Evolutionary conservation across 805 yeast genomes (phyloP), one percentile per base, ranked within the genome.

Genomic region (Kluyveromyces lactis): DNA sequence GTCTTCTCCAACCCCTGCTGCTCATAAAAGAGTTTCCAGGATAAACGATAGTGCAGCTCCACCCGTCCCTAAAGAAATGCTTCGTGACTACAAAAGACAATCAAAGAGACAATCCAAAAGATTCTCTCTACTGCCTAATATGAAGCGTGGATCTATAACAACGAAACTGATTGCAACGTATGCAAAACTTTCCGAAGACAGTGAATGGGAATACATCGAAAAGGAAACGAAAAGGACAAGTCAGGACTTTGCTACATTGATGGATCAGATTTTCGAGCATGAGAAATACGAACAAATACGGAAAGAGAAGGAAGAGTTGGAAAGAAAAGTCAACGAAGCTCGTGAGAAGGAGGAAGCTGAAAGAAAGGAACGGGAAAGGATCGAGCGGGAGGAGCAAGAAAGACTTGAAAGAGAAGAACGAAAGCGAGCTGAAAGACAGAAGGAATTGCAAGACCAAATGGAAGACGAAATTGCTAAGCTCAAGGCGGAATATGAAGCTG

Each of bases 211-310:
- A 50, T 73, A 73, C 49, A 73, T 81, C 59, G 84, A 80, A 50
- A 77, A 73, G 51, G 85, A 78, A 55, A 79, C 86, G 4, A 80
- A 75, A 60, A 70, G 92, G 59, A 80, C 89, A 2, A 77, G 85
- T 27, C 78, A 85, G 12, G 83, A 82, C 45, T 82, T 82, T 66
- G 92, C 87, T 10, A 73, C 82, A 2, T 64, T 82, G 31, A 80
- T 86, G 66, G 90, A 82, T 62, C 78, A 75, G 58, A 75, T 82
- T 42, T 82, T 82, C 66, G 81, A 75, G 50, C 82, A 80, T 57
- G 87, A 80, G 52, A 72, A 71, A 47, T 75, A 70, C 38, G 83
- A 77, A 43, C 78, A 73, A 52, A 62, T 70, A 48, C 75, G 69
- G 71, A 69, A 58, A 42, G 68, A 62, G 31, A 55, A 55, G 39